Conservation (phyloP, 2,329 filamentous ascomycete genomes). For the Simplicillium sp. region DNA sequence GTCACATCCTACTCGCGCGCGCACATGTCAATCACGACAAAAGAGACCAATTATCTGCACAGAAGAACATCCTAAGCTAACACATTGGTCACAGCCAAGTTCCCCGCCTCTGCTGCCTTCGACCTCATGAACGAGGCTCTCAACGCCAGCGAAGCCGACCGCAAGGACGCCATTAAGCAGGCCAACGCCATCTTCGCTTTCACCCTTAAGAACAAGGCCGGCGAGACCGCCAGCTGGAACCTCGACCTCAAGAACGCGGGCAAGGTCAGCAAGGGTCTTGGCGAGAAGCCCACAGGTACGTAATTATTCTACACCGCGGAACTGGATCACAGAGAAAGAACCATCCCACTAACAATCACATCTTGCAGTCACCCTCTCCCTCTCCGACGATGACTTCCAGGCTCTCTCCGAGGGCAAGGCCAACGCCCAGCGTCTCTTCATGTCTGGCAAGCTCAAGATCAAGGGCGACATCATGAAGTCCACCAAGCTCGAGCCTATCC, state of each 20-base stretch:
- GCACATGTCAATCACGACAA: no score
- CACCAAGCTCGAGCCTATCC: slow-evolving; percentile 87
- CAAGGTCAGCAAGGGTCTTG: slow-evolving; percentile 66
- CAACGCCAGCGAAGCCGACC: slow-evolving; percentile 56
- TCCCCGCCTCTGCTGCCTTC: slow-evolving; percentile 86
- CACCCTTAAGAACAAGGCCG: slow-evolving; percentile 77
- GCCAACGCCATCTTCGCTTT: slow-evolving; percentile 85
- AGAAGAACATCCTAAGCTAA: not conserved
- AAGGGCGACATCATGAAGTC: slow-evolving; percentile 99
- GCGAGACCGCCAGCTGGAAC: slow-evolving; percentile 80
- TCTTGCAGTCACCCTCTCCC: slow-evolving; percentile 66
- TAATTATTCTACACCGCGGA: slow-evolving; percentile 7
- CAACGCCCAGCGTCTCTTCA: slow-evolving; percentile 91
- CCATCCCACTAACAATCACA: not conserved
- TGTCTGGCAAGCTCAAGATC: slow-evolving; percentile 97
- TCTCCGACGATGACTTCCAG: slow-evolving; percentile 80
- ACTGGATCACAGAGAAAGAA: slow-evolving; percentile 3
- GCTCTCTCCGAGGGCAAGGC: slow-evolving; percentile 78
- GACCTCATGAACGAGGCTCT: slow-evolving; percentile 75
- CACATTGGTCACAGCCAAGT: slow-evolving; percentile 48
- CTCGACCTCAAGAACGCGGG: slow-evolving; percentile 92
- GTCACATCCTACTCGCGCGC: not conserved
- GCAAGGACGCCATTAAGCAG: slow-evolving; percentile 82
- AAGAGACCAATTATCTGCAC: not conserved
- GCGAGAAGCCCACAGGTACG: slow-evolving; percentile 75